Evolutionary conservation across 2,329 filamentous ascomycete species (phyloP).

Genomic region (Aspergillus phoenicis): DNA sequence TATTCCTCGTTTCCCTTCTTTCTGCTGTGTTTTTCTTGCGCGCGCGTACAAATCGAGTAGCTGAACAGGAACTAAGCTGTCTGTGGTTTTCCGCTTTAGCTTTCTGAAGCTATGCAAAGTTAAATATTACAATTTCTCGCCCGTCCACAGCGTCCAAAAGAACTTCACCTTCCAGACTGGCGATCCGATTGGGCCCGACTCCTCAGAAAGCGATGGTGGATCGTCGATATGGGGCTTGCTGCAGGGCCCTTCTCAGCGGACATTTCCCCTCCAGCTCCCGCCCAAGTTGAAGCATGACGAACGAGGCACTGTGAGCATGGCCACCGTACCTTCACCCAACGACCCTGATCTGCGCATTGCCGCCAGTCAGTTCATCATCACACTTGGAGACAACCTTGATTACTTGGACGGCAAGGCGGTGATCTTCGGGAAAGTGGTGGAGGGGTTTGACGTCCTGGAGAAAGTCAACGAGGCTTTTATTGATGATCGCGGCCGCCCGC

Average conservation of each 20-base stretch:
- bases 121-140: constrained; percentile 99
- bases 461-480: constrained; percentile 90
- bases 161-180: constrained; percentile 96
- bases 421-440: constrained; percentile 91
- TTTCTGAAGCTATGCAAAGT: constrained; percentile 98
- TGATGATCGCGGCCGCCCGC: constrained; percentile 79
- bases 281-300: constrained; percentile 86
- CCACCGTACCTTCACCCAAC: constrained; percentile 74
- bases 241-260: constrained; percentile 69
- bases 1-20: constrained; percentile 1
- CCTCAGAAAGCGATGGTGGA: constrained; percentile 84
- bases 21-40: background rate
- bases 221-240: constrained; percentile 89
- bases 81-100: constrained; percentile 54
- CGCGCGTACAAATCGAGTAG: constrained; percentile 40
- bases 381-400: constrained; percentile 84
- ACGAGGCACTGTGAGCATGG: constrained; percentile 94
- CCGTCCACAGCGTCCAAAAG: constrained; percentile 88
- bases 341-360: constrained; percentile 82
- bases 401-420: constrained; percentile 92
- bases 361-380: constrained; percentile 91
- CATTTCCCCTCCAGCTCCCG: constrained; percentile 81
- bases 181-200: constrained; percentile 86
- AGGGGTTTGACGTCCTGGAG: constrained; percentile 91
- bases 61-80: constrained; percentile 62